Conservation (phyloP, 495 filamentous ascomycete species). For the Tricharina praecox region DNA sequence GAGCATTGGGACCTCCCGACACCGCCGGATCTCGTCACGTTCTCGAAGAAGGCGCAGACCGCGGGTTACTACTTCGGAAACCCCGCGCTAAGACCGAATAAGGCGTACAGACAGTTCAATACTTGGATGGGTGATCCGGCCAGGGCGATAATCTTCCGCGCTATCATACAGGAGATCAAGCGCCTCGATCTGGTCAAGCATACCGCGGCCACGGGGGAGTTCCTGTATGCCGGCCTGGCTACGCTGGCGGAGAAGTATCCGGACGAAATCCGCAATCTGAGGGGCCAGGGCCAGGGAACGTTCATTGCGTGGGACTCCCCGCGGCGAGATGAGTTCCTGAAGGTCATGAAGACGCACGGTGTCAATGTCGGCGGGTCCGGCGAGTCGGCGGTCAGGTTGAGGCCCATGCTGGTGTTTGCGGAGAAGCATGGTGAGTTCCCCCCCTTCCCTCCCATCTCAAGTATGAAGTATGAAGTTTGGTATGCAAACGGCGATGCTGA, state of each 20-base stretch:
- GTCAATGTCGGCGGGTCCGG: slow-evolving; percentile 91
- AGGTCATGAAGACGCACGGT: slow-evolving; percentile 62
- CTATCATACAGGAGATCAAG: slow-evolving; percentile 81
- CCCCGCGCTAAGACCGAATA: slow-evolving; percentile 76
- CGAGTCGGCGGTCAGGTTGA: slow-evolving; percentile 57
- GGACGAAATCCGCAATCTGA: slow-evolving; percentile 67
- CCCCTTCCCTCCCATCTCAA: not conserved
- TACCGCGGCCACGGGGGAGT: slow-evolving; percentile 63
- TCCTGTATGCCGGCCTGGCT: slow-evolving; percentile 59
- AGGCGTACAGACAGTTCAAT: slow-evolving; percentile 99
- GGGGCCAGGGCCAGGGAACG: slow-evolving; percentile 87
- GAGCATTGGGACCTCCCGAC: slow-evolving; percentile 80
- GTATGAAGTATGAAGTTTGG: too few relatives aligned
- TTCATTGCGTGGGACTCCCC: slow-evolving; percentile 95
- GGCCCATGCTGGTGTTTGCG: slow-evolving; percentile 95
- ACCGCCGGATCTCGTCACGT: slow-evolving; percentile 96
- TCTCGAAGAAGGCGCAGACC: slow-evolving; percentile 96
- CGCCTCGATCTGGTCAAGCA: slow-evolving; percentile 60
- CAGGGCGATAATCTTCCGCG: slow-evolving; percentile 75
- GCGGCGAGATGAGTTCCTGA: slow-evolving; percentile 66
- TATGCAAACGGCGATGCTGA: not conserved
- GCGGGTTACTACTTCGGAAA: slow-evolving; percentile 94
- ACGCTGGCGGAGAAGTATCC: slow-evolving; percentile 58
- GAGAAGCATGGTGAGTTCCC: slow-evolving; percentile 59
- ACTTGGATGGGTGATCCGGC: slow-evolving; percentile 99